Base-by-base conservation (phyloP, 371 early-diverging fungal species). In the Saksenaea vasiformis region DNA sequence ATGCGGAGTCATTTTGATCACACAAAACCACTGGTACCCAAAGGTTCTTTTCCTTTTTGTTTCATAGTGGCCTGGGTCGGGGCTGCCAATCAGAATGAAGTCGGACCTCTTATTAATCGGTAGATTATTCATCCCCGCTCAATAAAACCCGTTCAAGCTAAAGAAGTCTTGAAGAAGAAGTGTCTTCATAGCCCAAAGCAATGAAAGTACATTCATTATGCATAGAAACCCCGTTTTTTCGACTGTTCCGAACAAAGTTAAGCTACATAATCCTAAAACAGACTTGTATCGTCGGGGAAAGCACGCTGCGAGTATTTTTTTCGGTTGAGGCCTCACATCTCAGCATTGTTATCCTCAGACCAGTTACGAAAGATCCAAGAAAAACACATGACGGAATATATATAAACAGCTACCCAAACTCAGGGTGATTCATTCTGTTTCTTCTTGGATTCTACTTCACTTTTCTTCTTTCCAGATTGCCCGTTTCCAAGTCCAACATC, bases 311-410 rank as follows among this genome's bases (percentile, higher is more conserved):
- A 22, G 51, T 22, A 47, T 22, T 47, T 47, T 47, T 47, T 47
- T 47, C 22, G 51, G 51, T 47, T 22, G 51, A 47, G 51, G 8
- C 22, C 24, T 17, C 51, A 47, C 51, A 47, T 47, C 51, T 47
- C 51, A 47, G 51, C 51, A 22, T 47, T 47, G 51, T 47, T 47
- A 47, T 47, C 51, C 51, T 47, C 51, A 47, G 51, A 47, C 51
- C 51, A 47, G 51, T 22, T 47, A 47, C 51, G 51, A 47, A 47
- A 22, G 24, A 47, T 47, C 24, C 51, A 47, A 47, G 22, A 47
- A 47, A 47, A 47, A 47, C 51, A 47, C 51, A 47, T 47, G 51
- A 47, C 51, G 51, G 51, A 47, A 47, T 1, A 47, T 47, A 47
- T 47, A 47, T 47, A 47, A 47, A 47, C 51, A 47, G 19, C 22